Evolutionary conservation across 768 basidiomycete genomes (phyloP).

Genomic region (Favolaschia claudopus): DNA sequence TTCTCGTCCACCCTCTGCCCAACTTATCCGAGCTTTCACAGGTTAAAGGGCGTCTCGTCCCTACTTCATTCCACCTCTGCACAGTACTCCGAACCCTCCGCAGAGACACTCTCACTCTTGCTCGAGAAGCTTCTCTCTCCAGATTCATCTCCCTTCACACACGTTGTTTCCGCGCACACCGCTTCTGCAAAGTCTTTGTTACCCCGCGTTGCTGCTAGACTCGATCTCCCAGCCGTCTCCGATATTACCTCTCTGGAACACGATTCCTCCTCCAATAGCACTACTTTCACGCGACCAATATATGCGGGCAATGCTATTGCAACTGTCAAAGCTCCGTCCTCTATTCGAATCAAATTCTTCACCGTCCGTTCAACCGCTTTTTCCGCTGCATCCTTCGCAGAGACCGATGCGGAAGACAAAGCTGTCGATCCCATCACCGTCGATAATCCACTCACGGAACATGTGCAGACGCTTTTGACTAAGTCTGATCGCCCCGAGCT

Average conservation of each 20-base stretch:
- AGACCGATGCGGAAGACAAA: slow-evolving; percentile 64
- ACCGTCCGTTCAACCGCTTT: slow-evolving; percentile 95
- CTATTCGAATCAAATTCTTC: slow-evolving; percentile 89
- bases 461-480: slow-evolving; percentile 78
- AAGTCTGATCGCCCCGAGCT: slow-evolving; percentile 95
- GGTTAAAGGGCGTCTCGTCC: slow-evolving; percentile 71
- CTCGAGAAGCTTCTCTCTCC: slow-evolving; percentile 79
- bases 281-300: slow-evolving; percentile 92
- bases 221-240: slow-evolving; percentile 91
- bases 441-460: slow-evolving; percentile 62
- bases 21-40: slow-evolving; percentile 36
- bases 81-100: slow-evolving; percentile 71
- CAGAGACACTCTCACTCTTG: slow-evolving; percentile 85
- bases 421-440: slow-evolving; percentile 71
- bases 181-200: slow-evolving; percentile 92
- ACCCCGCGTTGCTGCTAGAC: slow-evolving; percentile 88
- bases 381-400: slow-evolving; percentile 65
- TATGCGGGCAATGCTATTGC: slow-evolving; percentile 98
- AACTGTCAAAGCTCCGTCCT: slow-evolving; percentile 82
- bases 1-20: background rate
- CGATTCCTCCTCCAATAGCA: slow-evolving; percentile 71
- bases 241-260: slow-evolving; percentile 88
- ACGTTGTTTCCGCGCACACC: slow-evolving; percentile 91
- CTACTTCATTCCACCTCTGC: slow-evolving; percentile 75
- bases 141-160: slow-evolving; percentile 74